Conservation (phyloP, 2,329 filamentous ascomycete species). For the Fusarium torulosum region DNA sequence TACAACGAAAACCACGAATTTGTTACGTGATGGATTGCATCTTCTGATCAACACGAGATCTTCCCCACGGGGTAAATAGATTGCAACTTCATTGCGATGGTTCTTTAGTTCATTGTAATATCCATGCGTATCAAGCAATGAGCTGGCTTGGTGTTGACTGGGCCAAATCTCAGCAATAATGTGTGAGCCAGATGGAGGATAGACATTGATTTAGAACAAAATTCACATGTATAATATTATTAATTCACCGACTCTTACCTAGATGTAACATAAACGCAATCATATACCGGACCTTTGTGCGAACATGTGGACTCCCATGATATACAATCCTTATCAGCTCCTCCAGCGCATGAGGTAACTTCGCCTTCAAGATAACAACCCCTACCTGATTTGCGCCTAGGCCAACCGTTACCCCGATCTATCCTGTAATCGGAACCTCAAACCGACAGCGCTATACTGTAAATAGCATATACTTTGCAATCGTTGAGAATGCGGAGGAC, state of each 20-base stretch:
- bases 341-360: slow-evolving; percentile 18
- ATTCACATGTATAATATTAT: background rate
- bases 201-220: background rate
- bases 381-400: background rate
- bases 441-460: slow-evolving; percentile 26
- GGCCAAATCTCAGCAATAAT: background rate
- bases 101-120: background rate
- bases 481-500: slow-evolving; percentile 12
- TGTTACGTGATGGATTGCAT: slow-evolving; percentile 31
- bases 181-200: background rate
- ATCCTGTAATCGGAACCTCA: slow-evolving; percentile 14
- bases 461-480: slow-evolving; percentile 37
- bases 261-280: no score
- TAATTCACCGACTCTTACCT: background rate
- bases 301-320: background rate
- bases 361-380: slow-evolving; percentile 14
- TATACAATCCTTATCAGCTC: slow-evolving; percentile 12
- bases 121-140: background rate
- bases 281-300: background rate
- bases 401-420: slow-evolving; percentile 1
- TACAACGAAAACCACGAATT: background rate
- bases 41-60: slow-evolving; percentile 23
- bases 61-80: slow-evolving; percentile 40
- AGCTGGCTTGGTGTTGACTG: background rate
- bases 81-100: slow-evolving; percentile 11